These are phyloP conservation scores for Globomyces sp. DNA, from an alignment of 371 early-diverging fungal species.

Conservation along the genomic window DNA sequence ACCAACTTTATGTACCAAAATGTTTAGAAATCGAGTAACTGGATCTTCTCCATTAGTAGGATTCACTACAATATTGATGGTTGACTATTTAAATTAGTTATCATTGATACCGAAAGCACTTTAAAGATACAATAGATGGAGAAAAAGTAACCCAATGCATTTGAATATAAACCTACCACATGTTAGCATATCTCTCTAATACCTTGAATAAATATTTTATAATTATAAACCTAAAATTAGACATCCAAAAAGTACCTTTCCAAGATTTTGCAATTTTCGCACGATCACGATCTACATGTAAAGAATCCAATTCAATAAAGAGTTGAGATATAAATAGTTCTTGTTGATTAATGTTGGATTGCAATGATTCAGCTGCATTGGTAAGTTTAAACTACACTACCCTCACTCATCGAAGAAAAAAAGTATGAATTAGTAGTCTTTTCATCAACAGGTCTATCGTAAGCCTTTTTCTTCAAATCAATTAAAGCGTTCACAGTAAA, in stretches of 20 bases:
- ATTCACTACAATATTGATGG: slow-evolving; percentile 73
- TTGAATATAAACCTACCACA: slow-evolving; percentile 65
- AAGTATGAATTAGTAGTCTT: background rate
- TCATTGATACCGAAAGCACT: slow-evolving; percentile 46
- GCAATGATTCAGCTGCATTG: no score
- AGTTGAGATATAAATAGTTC: slow-evolving; percentile 62
- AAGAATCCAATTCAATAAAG: slow-evolving; percentile 60
- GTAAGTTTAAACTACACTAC: no score
- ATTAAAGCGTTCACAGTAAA: slow-evolving; percentile 57
- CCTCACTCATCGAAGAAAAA: background rate
- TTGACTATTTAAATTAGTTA: slow-evolving; percentile 35
- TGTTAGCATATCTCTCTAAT: background rate
- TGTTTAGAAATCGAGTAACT: slow-evolving; percentile 72
- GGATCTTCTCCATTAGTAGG: slow-evolving; percentile 80
- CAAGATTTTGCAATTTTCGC: background rate
- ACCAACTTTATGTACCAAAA: slow-evolving; percentile 65
- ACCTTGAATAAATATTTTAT: background rate
- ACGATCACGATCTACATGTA: slow-evolving; percentile 56
- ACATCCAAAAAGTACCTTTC: background rate
- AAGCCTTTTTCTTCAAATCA: slow-evolving; percentile 58
- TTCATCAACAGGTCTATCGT: background rate
- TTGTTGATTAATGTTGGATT: slow-evolving; percentile 52
- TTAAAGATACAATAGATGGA: slow-evolving; percentile 88
- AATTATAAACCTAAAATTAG: background rate
- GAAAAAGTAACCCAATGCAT: slow-evolving; percentile 75